Evolutionary conservation across 768 basidiomycete genomes (phyloP).

Genomic region (button mushroom (Agaricus bisporus)): DNA sequence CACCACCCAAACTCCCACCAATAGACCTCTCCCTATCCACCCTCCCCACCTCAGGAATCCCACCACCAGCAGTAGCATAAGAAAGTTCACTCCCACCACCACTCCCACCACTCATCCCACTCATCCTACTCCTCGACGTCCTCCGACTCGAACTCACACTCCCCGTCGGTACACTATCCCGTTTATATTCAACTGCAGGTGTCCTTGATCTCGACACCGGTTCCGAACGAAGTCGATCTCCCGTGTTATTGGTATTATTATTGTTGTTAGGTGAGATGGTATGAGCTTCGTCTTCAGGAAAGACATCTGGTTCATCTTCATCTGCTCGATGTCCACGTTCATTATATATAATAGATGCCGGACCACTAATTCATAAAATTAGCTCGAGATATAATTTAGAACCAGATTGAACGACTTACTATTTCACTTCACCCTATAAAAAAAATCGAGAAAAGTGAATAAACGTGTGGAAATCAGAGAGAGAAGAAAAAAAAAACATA

Average conservation of each 20-base stretch:
- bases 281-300: slow-evolving; percentile 56
- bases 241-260: neutral
- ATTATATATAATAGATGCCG: slow-evolving; percentile 77
- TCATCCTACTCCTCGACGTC: slow-evolving; percentile 19
- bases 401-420: slow-evolving; percentile 39
- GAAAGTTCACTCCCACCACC: slow-evolving; percentile 17
- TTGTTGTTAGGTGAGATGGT: slow-evolving; percentile 7
- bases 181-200: slow-evolving; percentile 22
- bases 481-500: slow-evolving; percentile 27
- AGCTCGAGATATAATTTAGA: neutral
- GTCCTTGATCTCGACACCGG: slow-evolving; percentile 52
- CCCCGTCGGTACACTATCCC: slow-evolving; percentile 9
- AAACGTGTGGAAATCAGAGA: neutral
- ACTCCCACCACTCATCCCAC: slow-evolving; percentile 17
- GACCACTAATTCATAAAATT: slow-evolving; percentile 58
- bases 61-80: neutral
- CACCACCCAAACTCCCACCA: slow-evolving; percentile 9
- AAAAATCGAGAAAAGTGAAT: slow-evolving; percentile 1
- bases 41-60: slow-evolving; percentile 13
- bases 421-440: slow-evolving; percentile 58
- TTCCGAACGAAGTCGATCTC: slow-evolving; percentile 25
- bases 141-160: slow-evolving; percentile 22
- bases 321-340: slow-evolving; percentile 70
- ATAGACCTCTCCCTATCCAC: neutral
- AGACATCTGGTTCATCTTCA: slow-evolving; percentile 63